Evolutionary conservation across 148 eudicot species (phyloP), one percentile per base, ranked within the genome.

Genomic region (Agrostemma githago): DNA sequence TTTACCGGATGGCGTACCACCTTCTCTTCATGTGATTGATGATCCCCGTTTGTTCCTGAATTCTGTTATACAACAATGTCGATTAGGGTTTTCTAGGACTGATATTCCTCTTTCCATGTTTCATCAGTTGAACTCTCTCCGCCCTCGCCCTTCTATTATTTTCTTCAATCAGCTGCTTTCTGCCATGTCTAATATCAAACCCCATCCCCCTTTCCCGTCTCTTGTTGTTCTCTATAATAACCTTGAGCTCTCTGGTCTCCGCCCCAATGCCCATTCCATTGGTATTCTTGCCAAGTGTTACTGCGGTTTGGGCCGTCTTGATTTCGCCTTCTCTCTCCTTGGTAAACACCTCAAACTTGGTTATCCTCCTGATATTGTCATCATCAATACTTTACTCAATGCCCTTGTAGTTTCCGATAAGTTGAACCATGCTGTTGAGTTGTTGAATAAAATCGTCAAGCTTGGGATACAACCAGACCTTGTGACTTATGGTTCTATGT

Each of bases 361-460:
- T 3, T 64, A 64, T 39, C 42, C 68, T 0, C 68, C 43, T 39
- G 43, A 64, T 39, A 37, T 64, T 64, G 42, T 64, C 68, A 26
- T 20, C 38, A 20, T 64, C 43, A 64, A 1, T 10, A 64, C 68
- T 16, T 14, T 64, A 10, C 34, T 64, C 26, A 64, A 64, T 15
- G 68, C 42, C 5, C 16, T 64, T 7, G 15, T 64, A 0, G 40
- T 34, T 11, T 26, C 40, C 10, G 2, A 64, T 37, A 37, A 64
- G 14, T 64, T 64, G 3, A 15, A 9, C 6, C n/a, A 64, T 34
- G 68, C 68, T 64, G 41, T 64, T 38, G 8, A 64, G 9, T 64
- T 64, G 38, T 64, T 64, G 17, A 17, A 64, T 64, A 39, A 59
- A 59, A 59, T 59, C 62, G 62, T 59, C 62, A 59, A 17, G 9